Conservation (phyloP, 2,329 filamentous ascomycete genomes). For the Herpotrichia juniperi region DNA sequence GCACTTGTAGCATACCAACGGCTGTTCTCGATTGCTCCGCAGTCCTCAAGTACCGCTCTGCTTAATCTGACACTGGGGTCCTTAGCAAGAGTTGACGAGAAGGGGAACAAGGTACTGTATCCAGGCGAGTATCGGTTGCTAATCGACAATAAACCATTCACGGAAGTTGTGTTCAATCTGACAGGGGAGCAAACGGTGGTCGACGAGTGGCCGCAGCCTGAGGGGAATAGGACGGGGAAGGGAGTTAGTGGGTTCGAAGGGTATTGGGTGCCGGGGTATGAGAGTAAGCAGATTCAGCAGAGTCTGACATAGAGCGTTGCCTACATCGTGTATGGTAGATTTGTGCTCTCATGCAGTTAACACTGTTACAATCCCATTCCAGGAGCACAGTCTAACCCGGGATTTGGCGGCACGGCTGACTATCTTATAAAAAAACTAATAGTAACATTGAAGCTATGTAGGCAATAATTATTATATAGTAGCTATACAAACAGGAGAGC, state of each 20-base stretch:
- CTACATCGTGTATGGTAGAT: too few relatives aligned
- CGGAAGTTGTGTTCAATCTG: slow-evolving; percentile 53
- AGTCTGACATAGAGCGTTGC: too few relatives aligned
- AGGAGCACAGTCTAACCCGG: too few relatives aligned
- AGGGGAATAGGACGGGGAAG: slow-evolving; percentile 23
- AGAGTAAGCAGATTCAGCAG: slow-evolving; percentile 20
- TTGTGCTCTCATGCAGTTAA: too few relatives aligned
- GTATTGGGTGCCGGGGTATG: slow-evolving; percentile 30
- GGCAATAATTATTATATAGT: too few relatives aligned
- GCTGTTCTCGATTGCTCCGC: slow-evolving; percentile 47
- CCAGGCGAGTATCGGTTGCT: slow-evolving; percentile 55
- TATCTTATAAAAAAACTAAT: too few relatives aligned
- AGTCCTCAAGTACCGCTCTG: slow-evolving; percentile 33
- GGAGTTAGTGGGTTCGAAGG: slow-evolving; percentile 22
- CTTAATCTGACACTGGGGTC: slow-evolving; percentile 56
- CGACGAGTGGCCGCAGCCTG: slow-evolving; percentile 41
- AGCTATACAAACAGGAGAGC: too few relatives aligned
- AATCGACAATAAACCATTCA: slow-evolving; percentile 38
- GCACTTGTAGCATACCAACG: slow-evolving; percentile 59
- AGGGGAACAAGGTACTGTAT: slow-evolving; percentile 59
- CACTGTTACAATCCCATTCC: too few relatives aligned
- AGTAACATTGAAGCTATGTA: too few relatives aligned
- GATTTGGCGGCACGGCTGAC: too few relatives aligned
- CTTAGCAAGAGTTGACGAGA: slow-evolving; percentile 57
- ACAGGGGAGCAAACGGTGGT: slow-evolving; percentile 52